Evolutionary conservation across 129 eudicot genomes (phyloP), one percentile per base, ranked within the genome.

Genomic region (Helichrysum umbraculigerum): DNA sequence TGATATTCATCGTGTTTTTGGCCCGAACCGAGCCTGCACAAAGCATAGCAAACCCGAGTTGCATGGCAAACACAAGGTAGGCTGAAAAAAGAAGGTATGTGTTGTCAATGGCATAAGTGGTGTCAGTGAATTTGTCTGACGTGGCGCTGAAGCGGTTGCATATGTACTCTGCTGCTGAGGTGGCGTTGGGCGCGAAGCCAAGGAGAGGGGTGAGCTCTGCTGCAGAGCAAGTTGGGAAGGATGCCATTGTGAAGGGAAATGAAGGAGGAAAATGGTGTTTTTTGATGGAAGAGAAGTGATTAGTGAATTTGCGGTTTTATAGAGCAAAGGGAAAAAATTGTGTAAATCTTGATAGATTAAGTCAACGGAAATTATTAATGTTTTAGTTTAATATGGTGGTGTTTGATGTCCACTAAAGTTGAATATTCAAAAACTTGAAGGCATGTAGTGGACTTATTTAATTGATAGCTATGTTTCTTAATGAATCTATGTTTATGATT

Each of bases 1-100:
- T 89, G 79, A 89, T 89, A 78, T 89, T 89, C 95, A 89, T 89
- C 28, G 95, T 89, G 89, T 89, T 89, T 57, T 89, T 89, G 58
- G 91, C 95, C 0, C 95, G 84, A 4, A 89, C 95, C 0, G 94
- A 89, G 57, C 94, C 94, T 4, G 94, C 94, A 22, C 93, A 88
- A 1, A 88, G 90, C 93, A 89, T 89, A 75, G 94, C 94, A 59
- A 89, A 89, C 30, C 95, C 95, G 6, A 89, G 86, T 71, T 89
- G 95, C 95, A 89, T 89, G 74, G 89, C 95, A 32, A 89, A 89
- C 35, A 89, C 95, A 0, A 89, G 80, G 75, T 89, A 89, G 15
- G 95, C 89, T 1, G 95, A 86, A 77, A 89, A 89, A 57, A 89
- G 81, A 39, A 89, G 89, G 76, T 89, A 89, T 0, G 95, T 89